A percentile compares a stretch with the other conserved stretches of the same genome.
phyloP scores from a whole-genome alignment of 305 asterid species.

The Fraxinus nigra region DNA sequence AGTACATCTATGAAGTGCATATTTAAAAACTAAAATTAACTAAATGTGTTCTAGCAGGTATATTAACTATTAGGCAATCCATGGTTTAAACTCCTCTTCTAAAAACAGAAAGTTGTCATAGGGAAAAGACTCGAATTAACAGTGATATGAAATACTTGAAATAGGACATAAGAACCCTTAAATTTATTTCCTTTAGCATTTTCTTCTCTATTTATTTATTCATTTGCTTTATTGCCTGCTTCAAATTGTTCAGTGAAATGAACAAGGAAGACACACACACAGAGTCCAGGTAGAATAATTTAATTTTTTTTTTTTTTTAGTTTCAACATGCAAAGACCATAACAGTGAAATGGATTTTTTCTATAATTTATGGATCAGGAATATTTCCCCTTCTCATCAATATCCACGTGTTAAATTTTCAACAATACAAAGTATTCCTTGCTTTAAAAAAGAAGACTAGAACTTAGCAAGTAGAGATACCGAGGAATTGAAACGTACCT shows the following conservation, averaged over 20 bases:
- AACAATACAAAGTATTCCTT: neutral
- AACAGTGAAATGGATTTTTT: too few species aligned
- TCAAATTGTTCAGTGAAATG: neutral
- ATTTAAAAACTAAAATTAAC: neutral
- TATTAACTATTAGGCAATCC: neutral
- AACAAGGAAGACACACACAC: neutral
- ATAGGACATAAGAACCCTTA: neutral
- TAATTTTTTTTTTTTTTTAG: too few species aligned
- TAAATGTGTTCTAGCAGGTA: neutral
- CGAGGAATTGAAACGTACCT: constrained; percentile 14
- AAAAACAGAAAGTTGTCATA: neutral
- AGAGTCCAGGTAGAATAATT: neutral
- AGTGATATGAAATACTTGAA: neutral
- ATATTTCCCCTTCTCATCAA: neutral
- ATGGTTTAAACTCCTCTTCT: neutral
- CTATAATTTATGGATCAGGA: neutral
- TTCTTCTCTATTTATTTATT: neutral
- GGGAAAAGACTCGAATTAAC: too few species aligned
- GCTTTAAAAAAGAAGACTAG: neutral
- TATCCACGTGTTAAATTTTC: neutral
- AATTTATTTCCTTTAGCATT: neutral
- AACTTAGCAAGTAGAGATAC: neutral
- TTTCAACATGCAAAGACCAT: too few species aligned
- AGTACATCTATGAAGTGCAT: neutral
- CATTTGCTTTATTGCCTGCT: neutral